A percentile compares a stretch with the other conserved stretches of the same genome.
phyloP scores from a whole-genome alignment of 108 stramenopile species.

The Bacterosira constricta region DNA sequence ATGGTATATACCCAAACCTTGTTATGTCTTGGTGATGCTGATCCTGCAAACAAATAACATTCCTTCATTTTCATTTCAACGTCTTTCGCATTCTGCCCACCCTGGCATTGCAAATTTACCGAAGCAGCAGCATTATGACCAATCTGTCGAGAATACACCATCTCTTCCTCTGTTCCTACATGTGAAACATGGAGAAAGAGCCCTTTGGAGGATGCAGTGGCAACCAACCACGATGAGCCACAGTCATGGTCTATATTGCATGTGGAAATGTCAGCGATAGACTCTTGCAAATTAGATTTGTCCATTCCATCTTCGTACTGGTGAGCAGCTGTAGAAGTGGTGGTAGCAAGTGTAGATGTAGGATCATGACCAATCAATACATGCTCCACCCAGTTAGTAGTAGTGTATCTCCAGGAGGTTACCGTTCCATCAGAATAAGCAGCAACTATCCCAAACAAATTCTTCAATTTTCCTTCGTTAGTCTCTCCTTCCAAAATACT shows the following conservation, averaged over 20 bases:
- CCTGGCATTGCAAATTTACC: conserved; percentile 33
- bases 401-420: conserved; percentile 51
- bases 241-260: neutral
- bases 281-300: conserved; percentile 35
- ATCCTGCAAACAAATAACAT: conserved; percentile 64
- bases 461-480: neutral
- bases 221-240: conserved; percentile 16
- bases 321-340: neutral
- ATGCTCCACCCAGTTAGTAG: conserved; percentile 26
- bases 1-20: conserved; percentile 71
- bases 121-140: conserved; percentile 38
- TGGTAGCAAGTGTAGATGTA: neutral
- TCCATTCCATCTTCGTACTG: neutral
- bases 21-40: conserved; percentile 78
- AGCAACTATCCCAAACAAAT: conserved; percentile 38
- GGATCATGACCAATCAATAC: conserved; percentile 40
- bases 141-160: neutral
- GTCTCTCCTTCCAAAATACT: neutral
- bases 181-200: conserved; percentile 19
- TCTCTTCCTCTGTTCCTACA: neutral
- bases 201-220: conserved; percentile 33
- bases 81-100: neutral
- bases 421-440: conserved; percentile 85
- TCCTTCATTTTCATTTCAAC: conserved; percentile 21
- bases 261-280: conserved; percentile 5